Base-by-base conservation (phyloP, 768 basidiomycete species). In the Phaeotremella fagi region DNA sequence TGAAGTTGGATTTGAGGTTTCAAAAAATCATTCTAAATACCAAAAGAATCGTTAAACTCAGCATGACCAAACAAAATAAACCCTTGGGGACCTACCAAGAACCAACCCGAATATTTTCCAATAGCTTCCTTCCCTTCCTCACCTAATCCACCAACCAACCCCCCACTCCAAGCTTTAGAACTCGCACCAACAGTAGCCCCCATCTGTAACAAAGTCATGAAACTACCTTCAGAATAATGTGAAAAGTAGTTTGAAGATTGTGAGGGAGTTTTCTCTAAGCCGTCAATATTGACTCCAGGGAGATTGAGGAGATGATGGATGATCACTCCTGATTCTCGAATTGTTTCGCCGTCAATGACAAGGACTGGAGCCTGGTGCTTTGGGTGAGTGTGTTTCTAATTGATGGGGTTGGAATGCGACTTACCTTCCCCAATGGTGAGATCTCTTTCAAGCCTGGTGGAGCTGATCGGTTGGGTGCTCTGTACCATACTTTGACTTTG, bases 191-290 rank as follows among this genome's bases (percentile, higher is more conserved):
- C 48, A 27, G 53, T 50, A 3, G 56, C 51, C 7, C 59, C 41
- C 37, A 64, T 64, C 44, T 70, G 68, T 26, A 74, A 48, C 35
- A 61, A 49, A 18, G 59, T 54, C 66, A 72, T 67, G 38, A 66
- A 46, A 29, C 55, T 61, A 3, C 66, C 72, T 47, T 74, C 72
- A 22, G 63, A 38, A 36, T 61, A 72, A 49, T 68, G 64, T 12
- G 52, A 42, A 61, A 63, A 74, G 56, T 63, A 74, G 15, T 52
- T 43, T 12, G 44, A 55, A 45, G 63, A 52, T 14, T 64, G 45
- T 4, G 57, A 48, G 16, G 58, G 49, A 15, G 18, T 56, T 4
- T 38, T 20, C 31, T 60, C 59, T 7, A 59, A 53, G 4, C 46
- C 18, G 20, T 43, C 43, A 22, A 24, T 24, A 22, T 35, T 15